Base-by-base conservation (phyloP, 306 rosid genomes). In the Castanopsis chinensis region DNA sequence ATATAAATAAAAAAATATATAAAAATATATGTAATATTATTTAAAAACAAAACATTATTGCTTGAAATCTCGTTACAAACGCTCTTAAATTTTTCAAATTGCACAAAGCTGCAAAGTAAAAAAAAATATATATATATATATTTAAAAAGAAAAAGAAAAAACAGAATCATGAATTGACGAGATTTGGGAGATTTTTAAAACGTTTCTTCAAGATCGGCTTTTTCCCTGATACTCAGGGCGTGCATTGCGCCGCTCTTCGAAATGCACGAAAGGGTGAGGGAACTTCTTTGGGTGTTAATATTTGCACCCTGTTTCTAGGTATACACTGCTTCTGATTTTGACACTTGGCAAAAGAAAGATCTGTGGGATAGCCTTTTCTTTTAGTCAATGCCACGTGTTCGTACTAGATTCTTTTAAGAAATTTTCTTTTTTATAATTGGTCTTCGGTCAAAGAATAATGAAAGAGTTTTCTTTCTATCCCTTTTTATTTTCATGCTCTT, bases 191-290 rank as follows among this genome's bases (percentile, higher is more conserved):
- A 0, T 6, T 65, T 6, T 6, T 14, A 32, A n/a, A 17, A 68
- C 12, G 3, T 13, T 54, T 8, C 15, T 3, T 23, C 28, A 30
- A 23, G 41, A 17, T 56, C 9, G 49, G 77, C 63, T 60, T 79
- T 64, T 25, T 30, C 19, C 63, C 68, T 72, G 49, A 11, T 71
- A 32, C 68, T 43, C 67, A 41, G 37, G 75, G 78, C 72, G 76
- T 58, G 76, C 81, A 6, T 1, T 0, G 75, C 84, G 76, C 78
- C 76, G 23, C 35, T 76, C 72, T 52, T 28, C 15, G 41, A 63
- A 3, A 28, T 5, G 5, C 14, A 15, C 3, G 19, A 61, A 61
- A 13, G 8, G 14, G 65, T 2, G 3, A 1, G 67, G 67, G 71
- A 68, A 1, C 0, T 14, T 41, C 43, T 17, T 71, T 14, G 15